Conservation (phyloP, 2,329 filamentous ascomycete genomes). For the Penicillium sp. region DNA sequence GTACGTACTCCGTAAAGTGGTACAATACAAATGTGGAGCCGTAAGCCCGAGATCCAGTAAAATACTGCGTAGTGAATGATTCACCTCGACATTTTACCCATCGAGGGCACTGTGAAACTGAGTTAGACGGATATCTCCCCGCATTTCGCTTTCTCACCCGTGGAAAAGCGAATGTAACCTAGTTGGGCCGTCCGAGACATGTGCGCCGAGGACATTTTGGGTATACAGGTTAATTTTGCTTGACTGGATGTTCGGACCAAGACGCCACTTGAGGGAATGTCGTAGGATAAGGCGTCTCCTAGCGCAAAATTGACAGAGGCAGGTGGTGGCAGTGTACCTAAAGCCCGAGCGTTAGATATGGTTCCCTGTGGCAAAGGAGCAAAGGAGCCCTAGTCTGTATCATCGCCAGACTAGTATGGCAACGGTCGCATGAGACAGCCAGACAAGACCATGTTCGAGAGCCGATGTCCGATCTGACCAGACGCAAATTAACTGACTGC, state of each 20-base stretch:
- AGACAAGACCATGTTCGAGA: background rate
- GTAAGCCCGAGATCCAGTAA: background rate
- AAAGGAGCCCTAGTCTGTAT: background rate
- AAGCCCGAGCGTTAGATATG: background rate
- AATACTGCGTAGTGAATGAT: background rate
- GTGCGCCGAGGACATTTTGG: background rate
- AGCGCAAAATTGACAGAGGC: background rate
- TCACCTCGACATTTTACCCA: conserved; percentile 2
- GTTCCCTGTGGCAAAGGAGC: background rate
- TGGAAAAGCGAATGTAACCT: conserved; percentile 1
- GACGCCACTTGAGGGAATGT: background rate
- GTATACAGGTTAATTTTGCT: background rate
- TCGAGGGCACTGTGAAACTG: conserved; percentile 8
- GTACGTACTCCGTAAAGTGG: no score
- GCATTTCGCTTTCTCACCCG: conserved; percentile 9
- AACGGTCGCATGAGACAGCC: background rate
- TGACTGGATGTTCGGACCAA: background rate
- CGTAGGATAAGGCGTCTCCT: background rate
- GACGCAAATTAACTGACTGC: background rate
- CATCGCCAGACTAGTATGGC: background rate
- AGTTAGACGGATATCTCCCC: conserved; percentile 8
- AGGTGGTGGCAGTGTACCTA: background rate
- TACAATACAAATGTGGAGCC: background rate
- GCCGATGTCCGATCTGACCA: background rate
- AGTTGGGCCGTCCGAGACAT: background rate